A percentile compares a stretch with the other conserved stretches of the same genome.
These are phyloP conservation scores for Leccinum ochraceum DNA, from an alignment of 768 basidiomycete genomes.

Conservation along the genomic window DNA sequence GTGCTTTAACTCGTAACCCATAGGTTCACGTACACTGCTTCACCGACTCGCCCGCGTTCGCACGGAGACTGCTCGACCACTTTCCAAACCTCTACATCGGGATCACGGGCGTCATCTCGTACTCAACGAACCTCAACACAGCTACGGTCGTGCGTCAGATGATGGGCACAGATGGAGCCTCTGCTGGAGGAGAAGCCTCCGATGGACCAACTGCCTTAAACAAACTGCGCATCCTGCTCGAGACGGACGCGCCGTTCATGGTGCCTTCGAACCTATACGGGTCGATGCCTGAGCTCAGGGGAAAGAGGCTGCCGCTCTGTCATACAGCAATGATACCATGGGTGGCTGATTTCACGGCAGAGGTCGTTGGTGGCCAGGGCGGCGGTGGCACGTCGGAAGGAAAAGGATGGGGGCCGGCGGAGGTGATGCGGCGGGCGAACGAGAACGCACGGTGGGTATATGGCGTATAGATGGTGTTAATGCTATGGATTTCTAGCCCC, in stretches of 20 bases:
- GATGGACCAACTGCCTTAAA: background rate
- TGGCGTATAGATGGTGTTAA: conserved; percentile 33
- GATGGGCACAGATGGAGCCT: conserved; percentile 26
- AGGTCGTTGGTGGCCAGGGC: conserved; percentile 29
- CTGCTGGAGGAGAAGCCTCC: background rate
- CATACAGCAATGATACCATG: conserved; percentile 85
- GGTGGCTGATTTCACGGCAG: conserved; percentile 76
- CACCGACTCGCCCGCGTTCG: conserved; percentile 79
- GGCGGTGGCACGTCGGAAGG: too few relatives aligned
- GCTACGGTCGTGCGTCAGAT: conserved; percentile 62
- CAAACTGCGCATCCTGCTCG: conserved; percentile 59
- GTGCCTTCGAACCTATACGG: conserved; percentile 72
- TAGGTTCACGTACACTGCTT: conserved; percentile 90
- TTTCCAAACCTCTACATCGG: conserved; percentile 86
- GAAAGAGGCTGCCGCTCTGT: conserved; percentile 61
- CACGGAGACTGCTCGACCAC: conserved; percentile 64
- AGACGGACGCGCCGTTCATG: conserved; percentile 91
- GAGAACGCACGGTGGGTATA: conserved; percentile 68
- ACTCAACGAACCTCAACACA: conserved; percentile 73
- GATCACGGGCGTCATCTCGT: conserved; percentile 85
- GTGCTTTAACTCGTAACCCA: background rate
- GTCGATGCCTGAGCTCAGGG: conserved; percentile 50
- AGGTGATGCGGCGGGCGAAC: conserved; percentile 60
- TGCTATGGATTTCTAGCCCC: background rate
- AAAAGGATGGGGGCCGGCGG: conserved; percentile 33